Evolutionary conservation across 352 stramenopile genomes (phyloP).

Genomic region (Globisporangium recalcitrans): DNA sequence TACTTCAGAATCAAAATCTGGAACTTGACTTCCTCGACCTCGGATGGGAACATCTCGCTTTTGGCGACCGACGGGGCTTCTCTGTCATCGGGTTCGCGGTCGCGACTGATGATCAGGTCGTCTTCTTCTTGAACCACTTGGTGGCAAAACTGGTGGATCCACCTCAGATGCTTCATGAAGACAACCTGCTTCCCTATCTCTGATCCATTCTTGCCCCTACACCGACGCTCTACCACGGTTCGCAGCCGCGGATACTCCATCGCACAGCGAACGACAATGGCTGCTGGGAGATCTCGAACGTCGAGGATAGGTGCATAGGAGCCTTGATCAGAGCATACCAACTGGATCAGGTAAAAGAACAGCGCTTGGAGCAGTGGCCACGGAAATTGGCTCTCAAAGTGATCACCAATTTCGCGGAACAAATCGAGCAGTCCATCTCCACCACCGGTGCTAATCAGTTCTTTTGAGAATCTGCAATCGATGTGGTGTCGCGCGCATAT

Average conservation of each 20-base stretch:
- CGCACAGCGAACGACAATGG: conserved; percentile 7
- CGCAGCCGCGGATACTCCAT: conserved; percentile 4
- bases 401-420: background rate
- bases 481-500: conserved; percentile 10
- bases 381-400: conserved; percentile 9
- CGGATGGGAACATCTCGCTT: background rate
- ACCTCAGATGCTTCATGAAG: conserved; percentile 5
- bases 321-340: background rate
- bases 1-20: conserved; percentile 5
- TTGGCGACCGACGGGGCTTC: background rate
- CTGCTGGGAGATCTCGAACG: conserved; percentile 2
- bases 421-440: background rate
- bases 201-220: background rate
- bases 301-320: background rate
- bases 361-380: conserved; percentile 5
- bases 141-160: conserved; percentile 2
- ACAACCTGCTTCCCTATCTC: background rate
- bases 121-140: background rate
- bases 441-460: background rate
- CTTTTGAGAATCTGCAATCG: background rate
- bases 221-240: background rate
- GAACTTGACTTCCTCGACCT: conserved; percentile 3
- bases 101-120: no score
- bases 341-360: background rate
- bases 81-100: background rate